Evolutionary conservation across 2,329 filamentous ascomycete genomes (phyloP), one percentile per base, ranked within the genome.

Genomic region (Stromatinia cepivora): DNA sequence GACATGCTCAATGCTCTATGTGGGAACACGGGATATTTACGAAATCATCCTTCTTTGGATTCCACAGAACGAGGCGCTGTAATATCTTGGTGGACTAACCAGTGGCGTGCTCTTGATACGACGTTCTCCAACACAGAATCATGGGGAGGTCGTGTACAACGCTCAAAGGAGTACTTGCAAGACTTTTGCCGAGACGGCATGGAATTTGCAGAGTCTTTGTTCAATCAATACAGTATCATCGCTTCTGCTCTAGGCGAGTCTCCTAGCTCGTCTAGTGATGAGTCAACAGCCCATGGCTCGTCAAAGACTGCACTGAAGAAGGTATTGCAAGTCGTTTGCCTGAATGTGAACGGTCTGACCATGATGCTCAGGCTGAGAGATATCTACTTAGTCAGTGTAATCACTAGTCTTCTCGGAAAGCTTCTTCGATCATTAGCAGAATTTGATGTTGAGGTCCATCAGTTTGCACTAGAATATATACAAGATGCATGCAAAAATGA

Each of bases 101-200:
- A 94, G 74, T 99, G 96, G 96, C 85, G 87, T 69, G 89, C 89
- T 58, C 84, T 98, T 56, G 90, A 90, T 54, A 89, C 90, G 69
- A 92, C 94, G 22, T 97, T 97, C 76, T 84, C 88, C 54, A 88
- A 90, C 71, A 96, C 94, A 4, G 93, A 97, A 77, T 82, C 83
- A 15, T 99, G 95, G 95, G 93, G 92, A 72, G 82, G 72, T 50
- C 72, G 73, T 61, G 81, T 92, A n/a, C 83, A 88, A 70, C 86
- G 84, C 62, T 81, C 69, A 80, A 84, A 69, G 79, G 66, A 72
- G 28, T 84, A 87, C 67, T 94, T 99, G 92, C 90, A 93, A 75
- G 90, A 97, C 69, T 97, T 98, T 76, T 97, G 94, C 77, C 90
- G 95, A 73, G 93, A 97, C 77, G 92, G 92, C 20, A 99, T 99